Conservation (phyloP, 805 yeast species). For the Cyberlindnera xylosilytica region DNA sequence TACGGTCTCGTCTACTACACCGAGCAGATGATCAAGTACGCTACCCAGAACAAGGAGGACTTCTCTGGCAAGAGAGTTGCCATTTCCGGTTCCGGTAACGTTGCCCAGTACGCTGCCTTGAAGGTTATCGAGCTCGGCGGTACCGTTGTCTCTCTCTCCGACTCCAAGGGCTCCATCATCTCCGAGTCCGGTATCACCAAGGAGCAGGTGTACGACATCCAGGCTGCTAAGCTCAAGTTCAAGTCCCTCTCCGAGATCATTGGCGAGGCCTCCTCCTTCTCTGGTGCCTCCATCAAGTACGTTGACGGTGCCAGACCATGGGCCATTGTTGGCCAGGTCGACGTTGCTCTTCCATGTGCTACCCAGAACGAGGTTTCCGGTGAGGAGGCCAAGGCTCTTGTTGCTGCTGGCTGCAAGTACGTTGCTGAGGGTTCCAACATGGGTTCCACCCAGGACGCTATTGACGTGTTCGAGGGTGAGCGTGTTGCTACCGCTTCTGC, state of each 20-base stretch:
- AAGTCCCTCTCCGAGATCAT: constrained; percentile 68
- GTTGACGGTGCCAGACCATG: constrained; percentile 95
- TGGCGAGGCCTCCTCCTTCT: constrained; percentile 54
- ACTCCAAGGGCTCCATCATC: constrained; percentile 88
- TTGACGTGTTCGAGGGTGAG: constrained; percentile 86
- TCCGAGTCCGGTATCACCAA: constrained; percentile 78
- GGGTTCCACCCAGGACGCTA: constrained; percentile 99
- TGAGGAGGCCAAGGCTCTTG: constrained; percentile 92
- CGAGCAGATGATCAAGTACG: constrained; percentile 95
- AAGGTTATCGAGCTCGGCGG: constrained; percentile 97
- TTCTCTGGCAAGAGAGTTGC: constrained; percentile 93
- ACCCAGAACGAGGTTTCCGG: constrained; percentile 98
- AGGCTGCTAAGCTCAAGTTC: constrained; percentile 76
- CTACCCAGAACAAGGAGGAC: constrained; percentile 83
- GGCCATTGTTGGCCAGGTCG: constrained; percentile 87
- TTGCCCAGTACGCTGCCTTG: constrained; percentile 98
- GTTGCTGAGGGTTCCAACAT: constrained; percentile 99
- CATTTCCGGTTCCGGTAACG: constrained; percentile 97
- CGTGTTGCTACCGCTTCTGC: constrained; percentile 45
- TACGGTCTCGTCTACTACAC: constrained; percentile 96
- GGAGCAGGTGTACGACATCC: constrained; percentile 73
- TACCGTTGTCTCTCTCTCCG: constrained; percentile 88
- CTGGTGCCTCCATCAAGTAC: constrained; percentile 61
- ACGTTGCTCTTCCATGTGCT: constrained; percentile 96
- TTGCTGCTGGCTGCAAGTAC: constrained; percentile 87